Evolutionary conservation across 169 alveolate species (phyloP).

Genomic region (Cryptosporidium baileyi): DNA sequence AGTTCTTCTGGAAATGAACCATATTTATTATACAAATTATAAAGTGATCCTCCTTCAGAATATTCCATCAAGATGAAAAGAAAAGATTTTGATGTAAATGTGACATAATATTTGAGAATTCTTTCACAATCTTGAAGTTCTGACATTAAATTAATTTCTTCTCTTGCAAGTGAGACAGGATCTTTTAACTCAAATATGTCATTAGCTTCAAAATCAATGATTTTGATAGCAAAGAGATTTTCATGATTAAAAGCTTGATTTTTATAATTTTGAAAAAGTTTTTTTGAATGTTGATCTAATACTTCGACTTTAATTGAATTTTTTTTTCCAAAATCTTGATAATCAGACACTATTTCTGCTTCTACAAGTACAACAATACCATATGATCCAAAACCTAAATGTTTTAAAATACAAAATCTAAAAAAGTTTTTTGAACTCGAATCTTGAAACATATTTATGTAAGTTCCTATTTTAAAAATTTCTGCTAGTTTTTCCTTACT

Average conservation of each 20-base stretch:
- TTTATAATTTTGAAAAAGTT: not conserved
- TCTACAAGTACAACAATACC: constrained; percentile 55
- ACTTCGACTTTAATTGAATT: constrained; percentile 26
- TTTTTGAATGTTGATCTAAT: not conserved
- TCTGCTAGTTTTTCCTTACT: not conserved
- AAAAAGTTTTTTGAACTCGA: not conserved
- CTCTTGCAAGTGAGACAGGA: constrained; percentile 4
- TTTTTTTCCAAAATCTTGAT: not conserved
- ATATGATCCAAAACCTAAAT: constrained; percentile 37
- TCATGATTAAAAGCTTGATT: not conserved
- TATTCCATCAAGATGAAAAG: constrained; percentile 70
- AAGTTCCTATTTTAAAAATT: not conserved
- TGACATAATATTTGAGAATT: constrained; percentile 31
- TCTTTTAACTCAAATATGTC: constrained; percentile 4
- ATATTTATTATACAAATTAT: constrained; percentile 47
- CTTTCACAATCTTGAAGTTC: constrained; percentile 54
- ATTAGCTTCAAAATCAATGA: constrained; percentile 20
- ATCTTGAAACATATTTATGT: not conserved
- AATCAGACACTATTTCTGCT: not conserved
- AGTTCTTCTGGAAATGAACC: constrained; percentile 78
- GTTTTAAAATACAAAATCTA: not conserved
- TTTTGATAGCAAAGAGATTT: constrained; percentile 11
- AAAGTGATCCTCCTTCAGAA: constrained; percentile 75
- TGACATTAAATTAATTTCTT: constrained; percentile 47
- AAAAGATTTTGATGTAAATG: constrained; percentile 34